A percentile compares a stretch with the other conserved stretches of the same genome.
phyloP scores from a whole-genome alignment of 2,329 filamentous ascomycete genomes.

The Phoma sp. region DNA sequence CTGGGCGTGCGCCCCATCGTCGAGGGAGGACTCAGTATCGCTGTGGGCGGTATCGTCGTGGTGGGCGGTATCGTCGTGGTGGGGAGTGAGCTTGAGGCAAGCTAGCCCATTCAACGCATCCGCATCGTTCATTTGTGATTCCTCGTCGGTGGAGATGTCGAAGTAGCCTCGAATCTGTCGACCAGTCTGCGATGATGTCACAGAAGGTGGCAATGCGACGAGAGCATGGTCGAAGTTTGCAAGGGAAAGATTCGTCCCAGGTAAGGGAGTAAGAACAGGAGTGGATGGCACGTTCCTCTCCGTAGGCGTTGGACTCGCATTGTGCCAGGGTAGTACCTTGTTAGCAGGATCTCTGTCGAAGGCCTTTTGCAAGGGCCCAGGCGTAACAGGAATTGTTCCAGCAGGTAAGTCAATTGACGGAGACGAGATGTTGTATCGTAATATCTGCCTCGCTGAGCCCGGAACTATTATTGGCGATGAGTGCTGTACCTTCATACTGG shows the following conservation, averaged over 20 bases:
- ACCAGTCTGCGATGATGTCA: slow-evolving; percentile 2
- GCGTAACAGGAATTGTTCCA: slow-evolving; percentile 38
- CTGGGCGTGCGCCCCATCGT: too few relatives aligned
- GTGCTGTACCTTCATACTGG: slow-evolving; percentile 29
- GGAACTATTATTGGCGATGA: slow-evolving; percentile 42
- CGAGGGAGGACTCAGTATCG: not conserved
- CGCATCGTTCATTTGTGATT: not conserved
- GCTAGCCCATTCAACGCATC: not conserved
- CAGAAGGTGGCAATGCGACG: slow-evolving; percentile 9
- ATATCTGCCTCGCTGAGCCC: slow-evolving; percentile 13
- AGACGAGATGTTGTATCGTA: not conserved
- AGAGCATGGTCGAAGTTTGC: slow-evolving; percentile 20
- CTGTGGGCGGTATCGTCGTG: not conserved
- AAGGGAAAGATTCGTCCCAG: slow-evolving; percentile 32
- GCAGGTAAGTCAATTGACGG: slow-evolving; percentile 16
- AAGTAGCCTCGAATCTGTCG: slow-evolving; percentile 20
- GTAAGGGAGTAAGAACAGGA: slow-evolving; percentile 30
- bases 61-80: not conserved
- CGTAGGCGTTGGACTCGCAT: not conserved
- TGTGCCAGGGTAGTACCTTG: not conserved
- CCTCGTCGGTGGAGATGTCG: slow-evolving; percentile 4
- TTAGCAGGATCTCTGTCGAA: slow-evolving; percentile 25
- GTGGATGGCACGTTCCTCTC: not conserved
- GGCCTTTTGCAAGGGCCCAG: slow-evolving; percentile 34
- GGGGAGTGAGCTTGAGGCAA: not conserved